Conservation (phyloP, 2,329 filamentous ascomycete genomes). For the Calonectria pseudoturangicola region DNA sequence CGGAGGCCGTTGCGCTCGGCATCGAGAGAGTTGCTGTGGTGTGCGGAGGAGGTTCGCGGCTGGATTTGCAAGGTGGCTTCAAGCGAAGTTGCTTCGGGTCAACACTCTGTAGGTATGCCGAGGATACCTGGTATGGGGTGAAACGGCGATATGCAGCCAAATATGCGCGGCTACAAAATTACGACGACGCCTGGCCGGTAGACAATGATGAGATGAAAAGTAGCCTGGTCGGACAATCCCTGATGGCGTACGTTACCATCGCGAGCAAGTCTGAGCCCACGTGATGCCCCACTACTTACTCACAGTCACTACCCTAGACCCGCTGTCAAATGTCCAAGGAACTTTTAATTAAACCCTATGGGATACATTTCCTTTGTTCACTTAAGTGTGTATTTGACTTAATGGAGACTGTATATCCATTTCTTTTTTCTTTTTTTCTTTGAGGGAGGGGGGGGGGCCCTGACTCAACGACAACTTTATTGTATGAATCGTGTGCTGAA, state of each 20-base stretch:
- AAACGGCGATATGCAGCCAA: not conserved
- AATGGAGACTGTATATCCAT: too few species aligned
- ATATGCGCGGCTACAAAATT: constrained; percentile 18
- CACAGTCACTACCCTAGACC: constrained; percentile 27
- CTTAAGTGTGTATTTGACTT: too few species aligned
- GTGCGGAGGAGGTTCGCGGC: constrained; percentile 2
- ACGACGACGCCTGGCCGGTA: constrained; percentile 15
- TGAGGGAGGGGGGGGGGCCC: too few species aligned
- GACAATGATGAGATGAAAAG: constrained; percentile 31
- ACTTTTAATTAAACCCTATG: not conserved
- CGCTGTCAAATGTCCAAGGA: not conserved
- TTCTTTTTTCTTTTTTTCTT: too few species aligned
- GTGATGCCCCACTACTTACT: constrained; percentile 31
- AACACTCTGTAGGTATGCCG: not conserved
- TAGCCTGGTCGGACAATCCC: constrained; percentile 35
- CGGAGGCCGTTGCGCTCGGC: constrained; percentile 72
- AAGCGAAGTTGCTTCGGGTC: constrained; percentile 29
- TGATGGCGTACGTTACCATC: constrained; percentile 36
- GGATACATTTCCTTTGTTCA: not conserved
- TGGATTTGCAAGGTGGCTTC: constrained; percentile 24
- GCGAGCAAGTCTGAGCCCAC: constrained; percentile 30
- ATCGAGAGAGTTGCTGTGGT: constrained; percentile 48
- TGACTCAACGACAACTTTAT: too few species aligned
- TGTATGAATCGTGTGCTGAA: too few species aligned
- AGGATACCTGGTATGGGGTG: not conserved